Base-by-base conservation (phyloP, 495 filamentous ascomycete species). In the Hypoxylon trugodes region DNA sequence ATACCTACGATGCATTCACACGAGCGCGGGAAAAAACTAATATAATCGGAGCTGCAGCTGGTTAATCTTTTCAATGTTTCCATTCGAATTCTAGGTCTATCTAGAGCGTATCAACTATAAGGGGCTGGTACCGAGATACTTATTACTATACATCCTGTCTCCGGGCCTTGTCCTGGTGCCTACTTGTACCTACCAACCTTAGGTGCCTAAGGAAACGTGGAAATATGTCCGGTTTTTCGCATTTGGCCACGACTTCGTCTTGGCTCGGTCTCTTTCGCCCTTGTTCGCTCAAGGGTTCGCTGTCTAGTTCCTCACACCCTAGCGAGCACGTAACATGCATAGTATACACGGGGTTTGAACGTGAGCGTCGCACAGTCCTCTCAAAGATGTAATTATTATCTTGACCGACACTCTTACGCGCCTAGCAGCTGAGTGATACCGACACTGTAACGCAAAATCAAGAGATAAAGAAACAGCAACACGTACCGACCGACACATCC, bases 351-450 rank as follows among this genome's bases (percentile, higher is more conserved):
- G 5, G 12, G 22, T 30, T 9, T n/a, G 36, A 36, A 21, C 19
- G 19, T 19, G 10, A 33, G 19, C 19, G 25, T 24, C n/a, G 3
- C 8, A 19, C 13, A 4, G 16, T 37, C 35, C 16, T 18, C 4
- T 9, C 9, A 51, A 10, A 8, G 37, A 53, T 40, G 10, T 32
- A n/a, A n/a, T 15, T 38, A 15, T 59, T 33, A 40, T 12, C 48
- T 55, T 66, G 63, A 66, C 63, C 63, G 63, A 66, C 56, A 51
- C 13, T 66, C 63, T 66, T 66, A 66, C 63, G 35, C 25, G 41
- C 6, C 15, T n/a, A 9, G 37, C 42, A 16, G 49, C 63, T 66
- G 56, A 59, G 43, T 66, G 62, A 49, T 49, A 51, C 36, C 33
- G 41, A 52, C 60, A 24, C 25, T 18, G 35, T 42, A 28, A 10